phyloP scores from a whole-genome alignment of 495 filamentous ascomycete species.

The Podospora comata region DNA sequence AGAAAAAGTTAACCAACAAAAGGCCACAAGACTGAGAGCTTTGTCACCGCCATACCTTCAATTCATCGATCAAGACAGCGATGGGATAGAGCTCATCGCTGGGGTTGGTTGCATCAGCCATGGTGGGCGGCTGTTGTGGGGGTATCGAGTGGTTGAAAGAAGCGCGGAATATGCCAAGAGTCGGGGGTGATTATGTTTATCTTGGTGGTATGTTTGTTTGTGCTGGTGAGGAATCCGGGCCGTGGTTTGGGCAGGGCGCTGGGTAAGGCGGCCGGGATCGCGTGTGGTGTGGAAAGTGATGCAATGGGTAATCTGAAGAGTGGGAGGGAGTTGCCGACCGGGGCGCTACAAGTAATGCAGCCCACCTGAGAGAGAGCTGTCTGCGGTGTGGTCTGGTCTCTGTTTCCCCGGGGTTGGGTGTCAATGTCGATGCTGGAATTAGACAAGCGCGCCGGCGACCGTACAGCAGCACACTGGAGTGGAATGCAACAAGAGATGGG shows the following conservation, averaged over 20 bases:
- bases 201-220: conserved; percentile 13
- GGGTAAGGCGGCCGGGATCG: conserved; percentile 28
- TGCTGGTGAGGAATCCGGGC: conserved; percentile 5
- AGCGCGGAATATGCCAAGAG: conserved; percentile 8
- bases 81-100: conserved; percentile 99
- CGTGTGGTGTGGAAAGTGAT: conserved; percentile 34
- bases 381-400: neutral
- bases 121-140: conserved; percentile 36
- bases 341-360: conserved; percentile 14
- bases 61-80: conserved; percentile 97
- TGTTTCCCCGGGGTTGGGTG: neutral
- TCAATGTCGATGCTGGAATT: neutral
- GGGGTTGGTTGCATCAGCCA: conserved; percentile 55
- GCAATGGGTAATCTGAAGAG: conserved; percentile 28
- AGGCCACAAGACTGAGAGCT: neutral
- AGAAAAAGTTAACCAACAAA: conserved; percentile 11
- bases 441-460: neutral
- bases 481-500: neutral
- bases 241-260: conserved; percentile 26
- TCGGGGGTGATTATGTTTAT: neutral
- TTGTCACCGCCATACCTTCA: conserved; percentile 69
- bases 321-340: conserved; percentile 19
- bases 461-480: neutral
- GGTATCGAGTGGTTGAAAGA: conserved; percentile 17
- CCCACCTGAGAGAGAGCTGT: neutral